Evolutionary conservation across 352 stramenopile species (phyloP), one percentile per base, ranked within the genome.

Genomic region (Phytophthora aleatoria): DNA sequence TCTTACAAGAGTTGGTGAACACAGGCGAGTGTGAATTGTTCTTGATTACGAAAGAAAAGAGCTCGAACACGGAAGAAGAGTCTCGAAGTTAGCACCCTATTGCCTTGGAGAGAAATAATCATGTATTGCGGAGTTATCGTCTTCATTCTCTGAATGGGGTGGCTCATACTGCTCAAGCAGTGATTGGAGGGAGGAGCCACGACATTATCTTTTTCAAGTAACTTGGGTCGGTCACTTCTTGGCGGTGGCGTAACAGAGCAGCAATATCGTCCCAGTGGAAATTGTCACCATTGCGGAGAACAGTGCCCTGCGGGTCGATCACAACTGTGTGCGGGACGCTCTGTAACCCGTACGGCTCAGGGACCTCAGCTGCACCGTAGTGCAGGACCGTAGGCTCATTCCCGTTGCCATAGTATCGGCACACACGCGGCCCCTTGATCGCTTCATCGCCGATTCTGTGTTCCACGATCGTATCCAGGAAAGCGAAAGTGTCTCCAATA

Each of bases 1-100:
- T 90, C 35, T 69, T 92, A 3, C 77, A 92, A 57, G 79, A 90
- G 45, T 71, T 92, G n/a, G 60, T 85, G 27, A 70, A 79, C 41
- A 90, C 79, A 28, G 83, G 81, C 48, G 81, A 92, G 58, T 92
- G 81, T 36, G 83, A 92, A 59, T 48, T 92, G n/a, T 92, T 90
- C 47, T 7, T 76, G 41, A 76, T 89, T 49, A 52, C 24, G n/a
- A 74, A 69, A 41, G 51, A 65, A 8, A 20, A 54, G 2, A 3
- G 8, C 35, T 16, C 49, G 5, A n/a, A 24, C 20, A 54, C 13
- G 1, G 28, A 55, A 47, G 33, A 48, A 49, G 7, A 31, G 4
- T 16, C 24, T 3, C 36, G 8, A 45, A 27, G n/a, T 27, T 45
- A 33, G 8, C 9, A 11, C n/a, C 39, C 2, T 26, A 26, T 27